These are phyloP conservation scores for Coemansia sp. DNA, from an alignment of 192 early-diverging fungal species.

Conservation along the genomic window DNA sequence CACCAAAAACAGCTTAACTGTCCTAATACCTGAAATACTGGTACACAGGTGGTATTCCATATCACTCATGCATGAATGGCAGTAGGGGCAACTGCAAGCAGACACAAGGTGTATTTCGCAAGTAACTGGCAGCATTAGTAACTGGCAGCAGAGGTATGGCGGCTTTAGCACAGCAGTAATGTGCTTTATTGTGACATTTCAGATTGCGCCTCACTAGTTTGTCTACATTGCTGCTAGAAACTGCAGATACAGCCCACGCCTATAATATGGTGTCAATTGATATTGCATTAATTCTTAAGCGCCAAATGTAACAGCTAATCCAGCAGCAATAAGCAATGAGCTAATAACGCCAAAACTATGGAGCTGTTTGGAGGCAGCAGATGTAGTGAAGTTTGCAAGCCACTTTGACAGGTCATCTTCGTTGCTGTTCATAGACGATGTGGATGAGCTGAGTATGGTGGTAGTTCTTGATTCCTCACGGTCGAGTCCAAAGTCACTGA, in stretches of 20 bases:
- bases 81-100: neutral
- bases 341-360: neutral
- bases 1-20: conserved; percentile 1
- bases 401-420: conserved; percentile 35
- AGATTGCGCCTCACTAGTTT: neutral
- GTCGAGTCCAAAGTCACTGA: conserved; percentile 43
- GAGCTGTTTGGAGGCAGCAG: conserved; percentile 10
- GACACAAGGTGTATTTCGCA: too few species aligned
- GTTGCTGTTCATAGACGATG: neutral
- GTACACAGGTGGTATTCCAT: neutral
- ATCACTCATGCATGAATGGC: neutral
- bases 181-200: neutral
- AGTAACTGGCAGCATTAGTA: neutral
- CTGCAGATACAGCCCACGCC: too few species aligned
- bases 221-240: neutral
- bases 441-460: conserved; percentile 1
- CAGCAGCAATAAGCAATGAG: conserved; percentile 1
- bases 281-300: conserved; percentile 8
- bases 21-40: neutral
- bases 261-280: neutral
- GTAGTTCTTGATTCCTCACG: conserved; percentile 1
- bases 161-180: neutral
- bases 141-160: neutral
- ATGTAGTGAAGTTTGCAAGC: conserved; percentile 29
- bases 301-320: conserved; percentile 10